Percentiles rank a stretch among this genome's conserved stretches.
Evolutionary conservation across 2,329 filamentous ascomycete genomes (phyloP).

Genomic region (Apiospora sp.): DNA sequence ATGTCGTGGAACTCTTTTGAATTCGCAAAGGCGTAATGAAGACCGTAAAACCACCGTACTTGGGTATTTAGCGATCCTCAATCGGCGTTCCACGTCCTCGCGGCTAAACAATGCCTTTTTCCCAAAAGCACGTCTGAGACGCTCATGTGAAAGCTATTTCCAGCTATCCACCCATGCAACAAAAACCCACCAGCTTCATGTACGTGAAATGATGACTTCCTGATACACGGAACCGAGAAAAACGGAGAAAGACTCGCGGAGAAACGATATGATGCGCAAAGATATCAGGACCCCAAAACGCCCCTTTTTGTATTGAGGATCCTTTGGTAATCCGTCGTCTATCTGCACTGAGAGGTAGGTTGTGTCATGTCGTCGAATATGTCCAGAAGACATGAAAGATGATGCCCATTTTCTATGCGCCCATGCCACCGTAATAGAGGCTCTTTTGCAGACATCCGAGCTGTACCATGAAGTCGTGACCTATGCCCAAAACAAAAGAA

Average conservation of each 20-base stretch:
- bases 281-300: constrained; percentile 86
- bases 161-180: constrained; percentile 66
- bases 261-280: constrained; percentile 54
- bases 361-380: constrained; percentile 46
- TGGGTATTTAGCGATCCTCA: constrained; percentile 70
- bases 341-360: constrained; percentile 67
- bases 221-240: constrained; percentile 51
- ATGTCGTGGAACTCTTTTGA: constrained; percentile 62
- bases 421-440: constrained; percentile 53
- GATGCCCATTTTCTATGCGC: constrained; percentile 52
- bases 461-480: constrained; percentile 61
- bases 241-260: constrained; percentile 53
- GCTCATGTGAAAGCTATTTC: constrained; percentile 66
- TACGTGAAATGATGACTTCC: constrained; percentile 46
- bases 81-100: constrained; percentile 70
- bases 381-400: constrained; percentile 45
- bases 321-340: constrained; percentile 73
- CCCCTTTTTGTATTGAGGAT: constrained; percentile 66
- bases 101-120: constrained; percentile 45
- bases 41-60: constrained; percentile 56
- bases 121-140: constrained; percentile 48
- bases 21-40: constrained; percentile 67
- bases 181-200: constrained; percentile 41
- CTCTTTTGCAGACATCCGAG: constrained; percentile 66
- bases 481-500: constrained; percentile 52